phyloP scores from a whole-genome alignment of 805 yeast species.

The Scheffersomyces amazonensis region DNA sequence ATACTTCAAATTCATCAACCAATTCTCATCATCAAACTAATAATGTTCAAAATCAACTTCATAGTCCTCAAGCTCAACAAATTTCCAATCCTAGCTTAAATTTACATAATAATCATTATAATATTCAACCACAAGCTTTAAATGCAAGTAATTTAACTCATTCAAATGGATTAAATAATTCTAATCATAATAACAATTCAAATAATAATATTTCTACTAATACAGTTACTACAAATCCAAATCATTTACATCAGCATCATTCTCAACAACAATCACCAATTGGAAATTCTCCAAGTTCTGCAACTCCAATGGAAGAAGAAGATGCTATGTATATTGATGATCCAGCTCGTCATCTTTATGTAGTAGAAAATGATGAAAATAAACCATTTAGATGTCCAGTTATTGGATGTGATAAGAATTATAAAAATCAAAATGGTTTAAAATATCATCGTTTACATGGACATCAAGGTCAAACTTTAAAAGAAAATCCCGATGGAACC shows the following conservation, averaged over 20 bases:
- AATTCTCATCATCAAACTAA: constrained; percentile 4
- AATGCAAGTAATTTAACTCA: not conserved
- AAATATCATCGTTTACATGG: constrained; percentile 96
- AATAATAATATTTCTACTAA: constrained; percentile 1
- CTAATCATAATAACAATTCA: not conserved
- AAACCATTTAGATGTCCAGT: constrained; percentile 98
- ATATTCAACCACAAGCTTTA: constrained; percentile 1
- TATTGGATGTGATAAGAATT: constrained; percentile 95
- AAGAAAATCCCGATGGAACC: constrained; percentile 90
- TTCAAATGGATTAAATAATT: not conserved
- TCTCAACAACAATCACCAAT: constrained; percentile 16
- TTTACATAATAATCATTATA: constrained; percentile 1
- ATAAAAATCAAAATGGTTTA: constrained; percentile 95
- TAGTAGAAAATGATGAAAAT: constrained; percentile 86
- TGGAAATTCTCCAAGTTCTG: constrained; percentile 12
- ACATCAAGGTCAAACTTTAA: constrained; percentile 90
- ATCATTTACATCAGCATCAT: constrained; percentile 8
- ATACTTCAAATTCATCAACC: constrained; percentile 7
- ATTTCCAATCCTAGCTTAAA: not conserved
- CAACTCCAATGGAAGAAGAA: constrained; percentile 51
- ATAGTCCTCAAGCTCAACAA: constrained; percentile 5
- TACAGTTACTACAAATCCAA: constrained; percentile 2
- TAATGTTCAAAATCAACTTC: constrained; percentile 5
- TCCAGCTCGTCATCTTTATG: constrained; percentile 92
- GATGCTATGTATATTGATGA: constrained; percentile 87